phyloP scores from a whole-genome alignment of 169 alveolate genomes.

The Nephromyces sp. region DNA sequence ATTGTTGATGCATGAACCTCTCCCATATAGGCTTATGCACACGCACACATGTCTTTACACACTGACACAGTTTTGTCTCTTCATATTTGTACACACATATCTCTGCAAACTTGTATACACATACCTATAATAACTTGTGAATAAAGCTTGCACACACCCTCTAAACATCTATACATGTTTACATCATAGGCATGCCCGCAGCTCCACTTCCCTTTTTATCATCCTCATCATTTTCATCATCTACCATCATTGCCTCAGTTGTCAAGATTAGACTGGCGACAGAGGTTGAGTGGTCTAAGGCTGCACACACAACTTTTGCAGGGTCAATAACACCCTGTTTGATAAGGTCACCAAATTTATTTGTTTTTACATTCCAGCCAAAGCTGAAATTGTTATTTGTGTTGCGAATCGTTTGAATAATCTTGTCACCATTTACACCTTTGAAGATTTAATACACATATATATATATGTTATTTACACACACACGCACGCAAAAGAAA shows the following conservation, averaged over 20 bases:
- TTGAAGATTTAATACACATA: not conserved
- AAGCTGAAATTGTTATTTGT: slow-evolving; percentile 68
- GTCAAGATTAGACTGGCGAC: slow-evolving; percentile 77
- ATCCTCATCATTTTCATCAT: slow-evolving; percentile 56
- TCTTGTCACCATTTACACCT: slow-evolving; percentile 66
- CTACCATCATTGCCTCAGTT: slow-evolving; percentile 80
- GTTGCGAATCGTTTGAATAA: slow-evolving; percentile 59
- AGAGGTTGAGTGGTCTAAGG: slow-evolving; percentile 67
- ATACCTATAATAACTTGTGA: too few relatives aligned
- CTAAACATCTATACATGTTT: too few relatives aligned
- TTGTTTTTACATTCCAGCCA: slow-evolving; percentile 75
- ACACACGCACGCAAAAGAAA: not conserved
- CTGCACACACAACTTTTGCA: slow-evolving; percentile 69
- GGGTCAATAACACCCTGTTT: slow-evolving; percentile 76
- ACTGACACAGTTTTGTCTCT: too few relatives aligned
- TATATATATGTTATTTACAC: not conserved
- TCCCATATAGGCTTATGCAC: too few relatives aligned
- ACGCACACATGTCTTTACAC: too few relatives aligned
- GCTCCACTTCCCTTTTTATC: slow-evolving; percentile 47
- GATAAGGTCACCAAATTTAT: slow-evolving; percentile 70
- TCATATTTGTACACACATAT: too few relatives aligned
- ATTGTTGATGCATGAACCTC: too few relatives aligned
- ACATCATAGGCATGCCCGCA: slow-evolving; percentile 9
- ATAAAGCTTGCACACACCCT: too few relatives aligned
- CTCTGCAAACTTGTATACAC: too few relatives aligned